phyloP scores from a whole-genome alignment of 192 early-diverging fungal species.

The Mortierella hygrophila region DNA sequence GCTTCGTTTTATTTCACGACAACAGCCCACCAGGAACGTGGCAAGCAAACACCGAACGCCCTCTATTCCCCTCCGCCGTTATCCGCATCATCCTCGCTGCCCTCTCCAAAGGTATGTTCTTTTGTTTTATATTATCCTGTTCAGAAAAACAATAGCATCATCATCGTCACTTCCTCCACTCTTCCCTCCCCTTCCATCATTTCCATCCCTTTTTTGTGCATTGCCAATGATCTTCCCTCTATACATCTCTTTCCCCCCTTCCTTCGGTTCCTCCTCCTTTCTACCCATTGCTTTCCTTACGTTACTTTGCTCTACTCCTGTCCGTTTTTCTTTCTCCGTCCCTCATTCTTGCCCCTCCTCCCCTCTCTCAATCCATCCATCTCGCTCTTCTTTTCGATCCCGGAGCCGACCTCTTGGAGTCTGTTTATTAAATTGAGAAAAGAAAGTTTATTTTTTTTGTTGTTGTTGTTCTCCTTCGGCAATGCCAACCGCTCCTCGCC shows the following conservation, averaged over 20 bases:
- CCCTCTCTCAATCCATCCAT: background rate
- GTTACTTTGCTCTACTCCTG: background rate
- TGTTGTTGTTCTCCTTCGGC: background rate
- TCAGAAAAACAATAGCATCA: background rate
- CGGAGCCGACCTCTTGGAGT: background rate
- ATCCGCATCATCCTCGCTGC: background rate
- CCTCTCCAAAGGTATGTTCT: slow-evolving; percentile 1
- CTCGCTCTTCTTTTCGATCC: background rate
- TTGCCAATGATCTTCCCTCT: background rate
- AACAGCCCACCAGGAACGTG: background rate
- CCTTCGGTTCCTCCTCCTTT: background rate
- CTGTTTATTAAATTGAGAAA: background rate
- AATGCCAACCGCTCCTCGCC: background rate
- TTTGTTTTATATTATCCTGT: background rate
- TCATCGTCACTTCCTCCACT: background rate
- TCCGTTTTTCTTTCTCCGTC: background rate
- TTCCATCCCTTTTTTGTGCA: background rate
- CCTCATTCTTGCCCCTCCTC: background rate
- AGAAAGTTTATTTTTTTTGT: background rate
- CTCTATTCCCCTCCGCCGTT: background rate
- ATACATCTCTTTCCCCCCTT: no score
- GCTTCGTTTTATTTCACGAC: background rate
- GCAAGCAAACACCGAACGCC: background rate
- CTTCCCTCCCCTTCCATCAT: no score
- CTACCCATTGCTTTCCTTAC: background rate